These are phyloP conservation scores for Dicorynia guianensis DNA, from an alignment of 306 rosid species.

Conservation along the genomic window DNA sequence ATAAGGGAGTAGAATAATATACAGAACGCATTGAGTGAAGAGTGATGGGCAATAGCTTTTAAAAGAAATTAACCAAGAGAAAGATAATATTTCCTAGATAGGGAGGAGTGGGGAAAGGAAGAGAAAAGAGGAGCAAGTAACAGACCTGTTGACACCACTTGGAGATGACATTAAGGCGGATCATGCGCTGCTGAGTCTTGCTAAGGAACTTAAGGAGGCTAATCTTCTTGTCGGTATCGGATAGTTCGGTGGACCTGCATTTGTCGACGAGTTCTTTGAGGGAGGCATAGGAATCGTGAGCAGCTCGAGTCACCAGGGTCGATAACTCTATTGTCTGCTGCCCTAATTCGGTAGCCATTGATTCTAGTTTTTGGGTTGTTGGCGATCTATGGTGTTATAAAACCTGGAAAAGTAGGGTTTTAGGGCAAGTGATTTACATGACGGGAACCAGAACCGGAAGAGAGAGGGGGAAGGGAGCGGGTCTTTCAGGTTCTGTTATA, in stretches of 20 bases:
- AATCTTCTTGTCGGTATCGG: slow-evolving; percentile 87
- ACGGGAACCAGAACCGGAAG: too few species aligned
- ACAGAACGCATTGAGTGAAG: too few species aligned
- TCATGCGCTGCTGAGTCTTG: slow-evolving; percentile 98
- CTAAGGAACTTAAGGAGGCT: slow-evolving; percentile 78
- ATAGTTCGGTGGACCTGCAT: slow-evolving; percentile 68
- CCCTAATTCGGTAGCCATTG: slow-evolving; percentile 93
- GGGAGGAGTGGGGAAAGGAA: background rate
- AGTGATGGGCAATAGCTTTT: too few species aligned
- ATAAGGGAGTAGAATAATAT: too few species aligned
- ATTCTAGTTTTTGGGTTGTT: slow-evolving; percentile 27
- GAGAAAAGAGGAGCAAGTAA: too few species aligned
- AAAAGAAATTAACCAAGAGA: too few species aligned
- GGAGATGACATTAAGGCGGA: slow-evolving; percentile 91
- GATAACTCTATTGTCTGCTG: slow-evolving; percentile 94
- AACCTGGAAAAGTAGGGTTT: slow-evolving; percentile 42
- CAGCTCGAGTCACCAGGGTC: slow-evolving; percentile 76
- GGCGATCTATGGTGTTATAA: slow-evolving; percentile 41
- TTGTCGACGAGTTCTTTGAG: slow-evolving; percentile 89
- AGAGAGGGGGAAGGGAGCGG: too few species aligned
- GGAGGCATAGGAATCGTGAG: slow-evolving; percentile 78
- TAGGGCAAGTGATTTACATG: background rate
- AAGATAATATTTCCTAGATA: too few species aligned
- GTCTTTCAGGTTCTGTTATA: too few species aligned
- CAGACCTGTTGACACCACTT: slow-evolving; percentile 96